Evolutionary conservation across 2,329 filamentous ascomycete species (phyloP), one percentile per base, ranked within the genome.

Genomic region (Colletotrichum brevisporum): DNA sequence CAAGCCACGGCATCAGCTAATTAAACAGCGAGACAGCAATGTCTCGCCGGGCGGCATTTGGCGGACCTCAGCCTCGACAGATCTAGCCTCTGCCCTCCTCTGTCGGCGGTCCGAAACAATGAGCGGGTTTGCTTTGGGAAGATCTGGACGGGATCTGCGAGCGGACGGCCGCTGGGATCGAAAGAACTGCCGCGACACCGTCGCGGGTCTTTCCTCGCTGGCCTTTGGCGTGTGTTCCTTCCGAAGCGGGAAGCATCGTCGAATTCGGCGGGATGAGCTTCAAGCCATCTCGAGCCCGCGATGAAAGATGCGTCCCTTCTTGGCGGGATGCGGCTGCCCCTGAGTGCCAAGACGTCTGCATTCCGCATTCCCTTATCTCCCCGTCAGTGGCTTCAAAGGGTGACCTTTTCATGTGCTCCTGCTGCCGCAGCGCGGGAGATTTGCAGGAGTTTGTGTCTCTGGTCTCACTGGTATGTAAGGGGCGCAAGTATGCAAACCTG

Each of bases 1-100:
- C 39, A 62, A 54, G 50, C 50, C 50, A 62, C 59, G 21, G 54
- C 59, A 54, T 54, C 50, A 62, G 39, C 41, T 54, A 62, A 62
- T 62, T 43, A 36, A 62, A 62, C 59, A 45, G 10, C 18, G 31
- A 62, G 59, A 62, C 50, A 62, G 15, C 18, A 31, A 21, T 62
- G 59, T 54, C 59, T 62, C 39, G 50, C 50, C 21, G 47, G 12
- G 47, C 48, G 15, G 36, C 48, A 31, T 21, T 50, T 9, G 45
- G 39, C 27, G 13, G 6, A 26, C 31, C 18, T 53, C 36, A 43
- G 59, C 39, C 59, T 54, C 59, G n/a, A 18, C 16, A 21, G 36
- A 18, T 62, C 50, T 31, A 45, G 59, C 36, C 50, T n/a, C n/a
- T n/a, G 6, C 21, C 21, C 21, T 13, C 41, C 48, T 61, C 53